Evolutionary conservation across 257 asterid genomes (phyloP).

Genomic region (Lycium ferocissimum): DNA sequence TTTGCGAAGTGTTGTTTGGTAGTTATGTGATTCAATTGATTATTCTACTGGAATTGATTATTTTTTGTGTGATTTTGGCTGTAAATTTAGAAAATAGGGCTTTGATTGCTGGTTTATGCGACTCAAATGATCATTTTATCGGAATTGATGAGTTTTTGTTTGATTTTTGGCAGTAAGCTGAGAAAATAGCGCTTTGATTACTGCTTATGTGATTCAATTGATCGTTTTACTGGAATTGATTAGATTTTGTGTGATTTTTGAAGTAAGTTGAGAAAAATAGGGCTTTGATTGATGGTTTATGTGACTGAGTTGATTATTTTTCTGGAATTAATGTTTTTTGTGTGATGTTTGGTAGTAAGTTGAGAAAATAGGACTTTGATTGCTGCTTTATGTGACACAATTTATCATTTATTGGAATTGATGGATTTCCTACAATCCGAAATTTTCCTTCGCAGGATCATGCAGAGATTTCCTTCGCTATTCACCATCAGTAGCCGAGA

Average conservation of each 20-base stretch:
- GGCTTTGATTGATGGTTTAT: slow-evolving; percentile 32
- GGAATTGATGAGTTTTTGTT: background rate
- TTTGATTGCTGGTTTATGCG: no score
- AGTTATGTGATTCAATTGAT: no score
- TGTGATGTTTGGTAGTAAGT: slow-evolving; percentile 25
- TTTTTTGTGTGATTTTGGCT: background rate
- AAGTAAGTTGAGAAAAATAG: slow-evolving; percentile 28
- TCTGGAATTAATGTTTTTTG: background rate
- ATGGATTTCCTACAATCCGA: background rate
- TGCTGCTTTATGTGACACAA: background rate
- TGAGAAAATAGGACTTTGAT: slow-evolving; percentile 34
- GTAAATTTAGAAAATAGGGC: no score
- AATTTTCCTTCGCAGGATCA: background rate
- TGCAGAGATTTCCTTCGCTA: background rate
- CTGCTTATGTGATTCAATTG: background rate
- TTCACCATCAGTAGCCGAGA: background rate
- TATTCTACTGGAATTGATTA: no score
- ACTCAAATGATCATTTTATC: no score
- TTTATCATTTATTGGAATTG: slow-evolving; percentile 26
- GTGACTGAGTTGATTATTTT: no score
- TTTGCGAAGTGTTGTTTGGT: no score
- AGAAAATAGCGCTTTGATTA: slow-evolving; percentile 34
- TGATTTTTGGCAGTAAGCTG: slow-evolving; percentile 27
- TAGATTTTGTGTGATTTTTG: background rate
- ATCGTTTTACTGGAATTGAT: no score